These are phyloP conservation scores for Polyrhizophydium stewartii DNA, from an alignment of 371 early-diverging fungal species.

Conservation along the genomic window DNA sequence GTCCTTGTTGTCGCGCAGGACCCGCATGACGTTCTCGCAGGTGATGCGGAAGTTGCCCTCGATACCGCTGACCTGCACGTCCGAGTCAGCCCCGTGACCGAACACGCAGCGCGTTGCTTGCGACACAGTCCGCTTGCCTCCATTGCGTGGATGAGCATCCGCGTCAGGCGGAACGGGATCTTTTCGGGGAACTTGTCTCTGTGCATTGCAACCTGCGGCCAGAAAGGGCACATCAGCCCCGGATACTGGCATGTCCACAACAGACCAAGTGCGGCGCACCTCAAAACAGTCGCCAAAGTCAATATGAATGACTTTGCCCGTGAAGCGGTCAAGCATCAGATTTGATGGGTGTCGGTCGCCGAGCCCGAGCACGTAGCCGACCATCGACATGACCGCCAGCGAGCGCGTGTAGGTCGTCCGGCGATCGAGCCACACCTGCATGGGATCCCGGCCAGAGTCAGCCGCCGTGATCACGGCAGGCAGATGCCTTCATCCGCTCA, in stretches of 20 bases:
- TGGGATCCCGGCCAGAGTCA: too few relatives aligned
- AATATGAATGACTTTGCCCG: conserved; percentile 97
- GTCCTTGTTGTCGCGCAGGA: conserved; percentile 93
- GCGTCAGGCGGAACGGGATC: conserved; percentile 97
- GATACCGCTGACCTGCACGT: conserved; percentile 68
- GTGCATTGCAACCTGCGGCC: conserved; percentile 84
- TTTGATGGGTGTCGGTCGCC: conserved; percentile 99
- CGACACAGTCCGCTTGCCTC: too few relatives aligned
- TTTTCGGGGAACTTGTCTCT: conserved; percentile 97
- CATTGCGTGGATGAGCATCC: conserved; percentile 98
- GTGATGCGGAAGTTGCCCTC: conserved; percentile 95
- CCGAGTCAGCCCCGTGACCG: too few relatives aligned
- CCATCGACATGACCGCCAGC: conserved; percentile 97
- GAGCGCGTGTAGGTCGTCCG: conserved; percentile 96
- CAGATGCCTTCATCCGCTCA: conserved; percentile 14
- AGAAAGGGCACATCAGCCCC: neutral
- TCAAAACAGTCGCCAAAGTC: conserved; percentile 99
- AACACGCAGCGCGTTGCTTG: neutral
- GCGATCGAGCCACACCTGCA: conserved; percentile 86
- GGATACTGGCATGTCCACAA: neutral
- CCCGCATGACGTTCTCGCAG: conserved; percentile 95
- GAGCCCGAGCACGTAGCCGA: conserved; percentile 95
- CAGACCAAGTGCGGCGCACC: too few relatives aligned
- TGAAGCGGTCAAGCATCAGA: conserved; percentile 88
- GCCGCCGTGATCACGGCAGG: neutral